phyloP scores from a whole-genome alignment of 208 protist species.

The Trypanosoma avium region DNA sequence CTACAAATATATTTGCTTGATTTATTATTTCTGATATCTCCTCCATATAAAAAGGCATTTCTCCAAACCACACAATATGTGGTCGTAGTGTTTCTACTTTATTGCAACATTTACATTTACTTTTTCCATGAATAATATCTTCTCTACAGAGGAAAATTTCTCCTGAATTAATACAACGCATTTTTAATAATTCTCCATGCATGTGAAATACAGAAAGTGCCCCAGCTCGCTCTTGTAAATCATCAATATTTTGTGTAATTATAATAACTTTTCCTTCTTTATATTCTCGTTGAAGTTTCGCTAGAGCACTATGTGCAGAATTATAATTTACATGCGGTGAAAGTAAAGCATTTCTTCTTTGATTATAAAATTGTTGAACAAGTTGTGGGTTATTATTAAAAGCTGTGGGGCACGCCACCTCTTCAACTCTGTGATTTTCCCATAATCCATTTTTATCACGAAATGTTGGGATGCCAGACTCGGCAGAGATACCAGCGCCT shows the following conservation, averaged over 20 bases:
- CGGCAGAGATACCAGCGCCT: conserved; percentile 74
- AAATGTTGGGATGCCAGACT: conserved; percentile 69
- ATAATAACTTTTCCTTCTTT: conserved; percentile 33
- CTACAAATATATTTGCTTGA: conserved; percentile 62
- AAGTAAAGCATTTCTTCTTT: conserved; percentile 40
- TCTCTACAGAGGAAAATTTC: conserved; percentile 32
- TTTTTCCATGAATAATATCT: conserved; percentile 34
- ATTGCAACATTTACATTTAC: conserved; percentile 48
- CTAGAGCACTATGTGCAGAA: conserved; percentile 50
- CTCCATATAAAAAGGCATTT: conserved; percentile 73
- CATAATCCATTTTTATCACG: conserved; percentile 62
- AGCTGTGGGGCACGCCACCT: conserved; percentile 56
- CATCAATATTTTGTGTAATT: conserved; percentile 81
- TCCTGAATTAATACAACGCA: conserved; percentile 45
- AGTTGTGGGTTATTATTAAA: conserved; percentile 47
- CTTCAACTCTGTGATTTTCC: conserved; percentile 72
- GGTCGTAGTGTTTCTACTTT: conserved; percentile 56
- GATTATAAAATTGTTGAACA: conserved; percentile 74
- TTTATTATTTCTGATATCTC: conserved; percentile 38
- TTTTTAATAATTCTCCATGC: conserved; percentile 80
- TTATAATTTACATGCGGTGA: conserved; percentile 44
- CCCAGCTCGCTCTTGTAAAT: conserved; percentile 74
- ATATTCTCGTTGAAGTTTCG: conserved; percentile 45
- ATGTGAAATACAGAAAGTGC: conserved; percentile 70
- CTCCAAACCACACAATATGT: conserved; percentile 85